These are phyloP conservation scores for Pestalotiopsis sp. DNA, from an alignment of 2,329 filamentous ascomycete genomes.

Conservation along the genomic window DNA sequence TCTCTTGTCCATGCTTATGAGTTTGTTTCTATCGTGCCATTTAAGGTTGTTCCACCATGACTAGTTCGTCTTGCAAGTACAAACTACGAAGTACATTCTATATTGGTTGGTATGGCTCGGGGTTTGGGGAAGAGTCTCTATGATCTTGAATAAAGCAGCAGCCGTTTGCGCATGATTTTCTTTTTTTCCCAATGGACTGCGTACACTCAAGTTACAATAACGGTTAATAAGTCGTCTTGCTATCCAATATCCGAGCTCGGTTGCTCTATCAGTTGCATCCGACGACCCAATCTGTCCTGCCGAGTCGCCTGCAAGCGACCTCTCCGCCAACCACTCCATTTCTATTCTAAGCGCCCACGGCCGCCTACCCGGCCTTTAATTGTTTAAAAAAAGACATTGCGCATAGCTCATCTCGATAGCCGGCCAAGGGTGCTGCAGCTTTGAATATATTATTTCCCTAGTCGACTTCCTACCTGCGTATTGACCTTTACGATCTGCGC, in stretches of 20 bases:
- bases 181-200: no score
- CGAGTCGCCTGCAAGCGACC: slow-evolving; percentile 19
- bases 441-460: neutral
- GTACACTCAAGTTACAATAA: no score
- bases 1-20: neutral
- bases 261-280: neutral
- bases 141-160: no score
- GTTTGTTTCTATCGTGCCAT: no score
- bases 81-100: no score
- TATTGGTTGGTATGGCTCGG: no score
- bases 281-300: neutral
- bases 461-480: neutral
- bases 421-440: neutral
- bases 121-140: no score
- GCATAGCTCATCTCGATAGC: slow-evolving; percentile 15
- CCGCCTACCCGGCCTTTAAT: slow-evolving; percentile 22
- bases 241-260: neutral
- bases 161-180: no score
- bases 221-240: neutral
- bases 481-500: slow-evolving; percentile 9
- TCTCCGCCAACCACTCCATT: slow-evolving; percentile 30
- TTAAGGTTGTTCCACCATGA: no score
- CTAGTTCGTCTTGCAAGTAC: no score
- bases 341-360: slow-evolving; percentile 34
- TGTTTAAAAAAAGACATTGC: slow-evolving; percentile 24